Conservation (phyloP, 305 asterid species). For the Fraxinus sp. region DNA sequence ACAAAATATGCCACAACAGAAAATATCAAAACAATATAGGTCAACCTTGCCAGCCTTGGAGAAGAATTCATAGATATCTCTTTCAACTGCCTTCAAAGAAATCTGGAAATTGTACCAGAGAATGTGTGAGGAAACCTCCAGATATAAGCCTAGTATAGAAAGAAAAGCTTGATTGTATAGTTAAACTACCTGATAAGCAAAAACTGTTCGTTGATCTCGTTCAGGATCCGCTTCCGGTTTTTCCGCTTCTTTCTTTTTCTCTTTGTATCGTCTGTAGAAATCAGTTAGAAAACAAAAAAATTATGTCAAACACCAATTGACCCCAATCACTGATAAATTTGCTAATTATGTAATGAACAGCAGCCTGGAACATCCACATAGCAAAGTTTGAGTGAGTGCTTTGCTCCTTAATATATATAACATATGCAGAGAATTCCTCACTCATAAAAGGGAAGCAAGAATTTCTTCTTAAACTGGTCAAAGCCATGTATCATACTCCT, state of each 20-base stretch:
- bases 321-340: conserved; percentile 16
- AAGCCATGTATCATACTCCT: conserved; percentile 55
- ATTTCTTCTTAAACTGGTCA: conserved; percentile 52
- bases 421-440: conserved; percentile 39
- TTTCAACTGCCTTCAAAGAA: conserved; percentile 67
- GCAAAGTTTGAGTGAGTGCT: conserved; percentile 34
- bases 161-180: conserved; percentile 19
- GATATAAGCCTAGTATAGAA: conserved; percentile 22
- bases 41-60: conserved; percentile 78
- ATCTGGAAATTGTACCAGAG: conserved; percentile 40
- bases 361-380: conserved; percentile 36
- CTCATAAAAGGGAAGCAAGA: conserved; percentile 42
- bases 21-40: conserved; percentile 14
- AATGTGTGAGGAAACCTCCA: conserved; percentile 28
- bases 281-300: conserved; percentile 1
- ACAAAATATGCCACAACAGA: conserved; percentile 10
- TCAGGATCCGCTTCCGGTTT: conserved; percentile 70
- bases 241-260: conserved; percentile 55
- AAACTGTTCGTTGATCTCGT: conserved; percentile 73
- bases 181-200: conserved; percentile 68
- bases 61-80: conserved; percentile 73
- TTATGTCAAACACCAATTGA: conserved; percentile 17
- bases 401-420: conserved; percentile 38
- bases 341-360: conserved; percentile 35
- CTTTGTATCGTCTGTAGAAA: conserved; percentile 56